These are phyloP conservation scores for Brasilioporus rufonigricans DNA, from an alignment of 768 basidiomycete genomes.

Conservation along the genomic window DNA sequence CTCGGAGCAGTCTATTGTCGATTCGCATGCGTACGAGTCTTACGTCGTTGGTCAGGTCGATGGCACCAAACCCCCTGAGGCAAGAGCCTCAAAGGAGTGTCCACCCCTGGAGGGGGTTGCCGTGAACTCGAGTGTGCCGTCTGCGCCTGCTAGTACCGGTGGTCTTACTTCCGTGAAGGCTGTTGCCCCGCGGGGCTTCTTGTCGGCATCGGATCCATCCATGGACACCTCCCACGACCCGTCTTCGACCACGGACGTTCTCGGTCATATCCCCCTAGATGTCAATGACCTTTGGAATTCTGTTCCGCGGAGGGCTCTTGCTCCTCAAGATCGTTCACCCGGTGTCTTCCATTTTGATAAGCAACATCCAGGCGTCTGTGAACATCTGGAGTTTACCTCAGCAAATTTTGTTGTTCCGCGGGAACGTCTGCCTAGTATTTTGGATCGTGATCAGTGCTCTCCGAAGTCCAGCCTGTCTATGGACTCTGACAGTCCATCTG, in stretches of 20 bases:
- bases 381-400: background rate
- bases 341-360: background rate
- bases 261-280: background rate
- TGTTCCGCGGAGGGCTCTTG: background rate
- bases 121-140: background rate
- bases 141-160: background rate
- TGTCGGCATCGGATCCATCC: background rate
- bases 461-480: background rate
- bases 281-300: background rate
- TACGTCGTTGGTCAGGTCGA: background rate
- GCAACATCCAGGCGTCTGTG: background rate
- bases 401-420: background rate
- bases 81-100: background rate
- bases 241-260: background rate
- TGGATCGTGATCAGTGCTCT: background rate
- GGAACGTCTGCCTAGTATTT: background rate
- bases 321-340: background rate
- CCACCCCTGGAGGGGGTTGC: background rate
- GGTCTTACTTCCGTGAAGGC: background rate
- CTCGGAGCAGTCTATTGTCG: background rate
- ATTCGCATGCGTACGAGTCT: background rate
- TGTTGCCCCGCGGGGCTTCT: background rate
- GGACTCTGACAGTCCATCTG: background rate
- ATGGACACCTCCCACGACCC: background rate
- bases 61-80: background rate